phyloP scores from a whole-genome alignment of 345 rosid species.

The Toxicodendron radicans region DNA sequence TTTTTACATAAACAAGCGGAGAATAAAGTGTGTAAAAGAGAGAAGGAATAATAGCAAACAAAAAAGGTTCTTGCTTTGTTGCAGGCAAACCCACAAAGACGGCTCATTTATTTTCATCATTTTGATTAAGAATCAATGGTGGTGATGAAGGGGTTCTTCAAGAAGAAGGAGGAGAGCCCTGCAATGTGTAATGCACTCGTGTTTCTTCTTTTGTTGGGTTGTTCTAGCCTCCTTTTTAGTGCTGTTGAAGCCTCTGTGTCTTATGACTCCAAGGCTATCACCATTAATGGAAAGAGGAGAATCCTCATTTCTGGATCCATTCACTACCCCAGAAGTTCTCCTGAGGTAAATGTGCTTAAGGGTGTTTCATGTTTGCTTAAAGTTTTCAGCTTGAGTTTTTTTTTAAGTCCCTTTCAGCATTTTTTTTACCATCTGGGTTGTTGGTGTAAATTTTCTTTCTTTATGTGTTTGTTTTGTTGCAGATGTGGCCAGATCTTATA shows the following conservation, averaged over 20 bases:
- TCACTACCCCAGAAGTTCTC: slow-evolving; percentile 97
- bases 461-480: slow-evolving; percentile 22
- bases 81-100: not conserved
- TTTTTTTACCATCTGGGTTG: slow-evolving; percentile 20
- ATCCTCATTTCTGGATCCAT: slow-evolving; percentile 98
- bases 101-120: not conserved
- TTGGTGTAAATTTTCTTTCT: slow-evolving; percentile 10
- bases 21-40: slow-evolving; percentile 39
- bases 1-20: slow-evolving; percentile 34
- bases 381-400: slow-evolving; percentile 6
- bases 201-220: slow-evolving; percentile 35
- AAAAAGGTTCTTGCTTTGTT: slow-evolving; percentile 38
- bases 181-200: slow-evolving; percentile 47
- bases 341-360: slow-evolving; percentile 67
- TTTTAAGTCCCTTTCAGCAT: not conserved
- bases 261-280: slow-evolving; percentile 76
- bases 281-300: slow-evolving; percentile 86
- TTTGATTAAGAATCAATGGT: slow-evolving; percentile 2
- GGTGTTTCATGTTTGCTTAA: slow-evolving; percentile 15
- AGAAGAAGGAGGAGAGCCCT: slow-evolving; percentile 38
- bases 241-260: slow-evolving; percentile 73
- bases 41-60: slow-evolving; percentile 16
- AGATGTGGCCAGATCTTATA: slow-evolving; percentile 99
- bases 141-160: slow-evolving; percentile 33
- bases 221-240: slow-evolving; percentile 27